Evolutionary conservation across 257 asterid species (phyloP).

Genomic region (Salvia hispanica): DNA sequence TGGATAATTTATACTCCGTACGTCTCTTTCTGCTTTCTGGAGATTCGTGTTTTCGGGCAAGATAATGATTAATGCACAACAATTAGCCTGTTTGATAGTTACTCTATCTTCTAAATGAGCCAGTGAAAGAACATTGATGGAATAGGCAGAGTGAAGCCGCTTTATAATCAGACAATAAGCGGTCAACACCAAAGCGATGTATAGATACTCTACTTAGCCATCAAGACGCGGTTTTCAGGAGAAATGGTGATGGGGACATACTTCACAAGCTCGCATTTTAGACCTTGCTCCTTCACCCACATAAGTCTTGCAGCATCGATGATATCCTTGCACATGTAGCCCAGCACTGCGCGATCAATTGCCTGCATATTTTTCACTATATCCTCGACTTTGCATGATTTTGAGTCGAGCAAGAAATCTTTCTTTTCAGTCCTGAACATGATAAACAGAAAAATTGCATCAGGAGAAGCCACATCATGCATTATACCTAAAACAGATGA

Average conservation of each 20-base stretch:
- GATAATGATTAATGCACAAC: too few species aligned
- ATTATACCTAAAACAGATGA: neutral
- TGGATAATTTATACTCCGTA: too few species aligned
- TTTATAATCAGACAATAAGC: neutral
- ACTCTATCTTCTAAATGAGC: neutral
- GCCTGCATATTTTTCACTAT: conserved; percentile 61
- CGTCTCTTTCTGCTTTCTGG: too few species aligned
- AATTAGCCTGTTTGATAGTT: neutral
- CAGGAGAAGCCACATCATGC: neutral
- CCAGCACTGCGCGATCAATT: conserved; percentile 67
- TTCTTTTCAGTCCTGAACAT: conserved; percentile 43
- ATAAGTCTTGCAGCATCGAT: conserved; percentile 71
- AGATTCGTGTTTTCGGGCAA: too few species aligned
- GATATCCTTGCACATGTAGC: conserved; percentile 94
- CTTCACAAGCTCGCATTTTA: conserved; percentile 64
- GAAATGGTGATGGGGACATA: conserved; percentile 72
- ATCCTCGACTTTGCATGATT: conserved; percentile 52
- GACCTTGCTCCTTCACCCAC: conserved; percentile 65
- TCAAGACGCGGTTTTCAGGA: conserved; percentile 83
- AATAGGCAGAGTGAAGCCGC: neutral
- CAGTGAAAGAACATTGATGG: neutral
- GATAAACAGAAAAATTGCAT: conserved; percentile 2
- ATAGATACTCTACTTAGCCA: conserved; percentile 43
- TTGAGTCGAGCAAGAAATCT: conserved; percentile 33
- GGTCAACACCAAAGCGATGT: neutral